Percentiles rank a stretch among this genome's conserved stretches.
Conservation (phyloP, 176 grass and related monocot species). For the Rhynchospora breviuscula region DNA sequence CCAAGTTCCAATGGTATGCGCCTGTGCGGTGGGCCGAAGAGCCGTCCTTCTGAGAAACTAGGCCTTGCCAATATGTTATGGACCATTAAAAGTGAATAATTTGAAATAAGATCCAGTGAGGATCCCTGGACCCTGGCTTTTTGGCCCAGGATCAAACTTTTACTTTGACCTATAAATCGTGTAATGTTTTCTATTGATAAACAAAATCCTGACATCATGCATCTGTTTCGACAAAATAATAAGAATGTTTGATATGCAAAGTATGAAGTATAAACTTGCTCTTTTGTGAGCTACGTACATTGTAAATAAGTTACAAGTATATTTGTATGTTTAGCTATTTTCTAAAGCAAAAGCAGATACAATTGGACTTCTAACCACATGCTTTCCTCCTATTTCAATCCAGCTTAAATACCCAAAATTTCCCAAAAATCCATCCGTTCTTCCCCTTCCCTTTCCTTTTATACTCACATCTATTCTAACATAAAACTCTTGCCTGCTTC, state of each 20-base stretch:
- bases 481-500: constrained; percentile 48
- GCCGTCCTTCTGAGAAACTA: not conserved
- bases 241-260: not conserved
- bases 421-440: constrained; percentile 31
- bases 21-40: too few relatives aligned
- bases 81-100: not conserved
- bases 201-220: not conserved
- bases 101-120: not conserved
- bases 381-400: constrained; percentile 64
- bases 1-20: not conserved
- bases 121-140: not conserved
- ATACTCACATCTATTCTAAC: constrained; percentile 42
- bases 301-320: not conserved
- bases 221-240: not conserved
- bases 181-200: not conserved
- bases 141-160: not conserved
- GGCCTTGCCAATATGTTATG: not conserved
- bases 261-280: not conserved
- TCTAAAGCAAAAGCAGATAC: constrained; percentile 52
- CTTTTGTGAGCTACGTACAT: not conserved
- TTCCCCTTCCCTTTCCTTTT: constrained; percentile 18
- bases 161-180: not conserved
- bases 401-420: constrained; percentile 76
- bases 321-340: not conserved
- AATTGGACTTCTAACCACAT: constrained; percentile 63